Conservation (phyloP, 495 filamentous ascomycete genomes). For the Hyaloscypha finlandica region DNA sequence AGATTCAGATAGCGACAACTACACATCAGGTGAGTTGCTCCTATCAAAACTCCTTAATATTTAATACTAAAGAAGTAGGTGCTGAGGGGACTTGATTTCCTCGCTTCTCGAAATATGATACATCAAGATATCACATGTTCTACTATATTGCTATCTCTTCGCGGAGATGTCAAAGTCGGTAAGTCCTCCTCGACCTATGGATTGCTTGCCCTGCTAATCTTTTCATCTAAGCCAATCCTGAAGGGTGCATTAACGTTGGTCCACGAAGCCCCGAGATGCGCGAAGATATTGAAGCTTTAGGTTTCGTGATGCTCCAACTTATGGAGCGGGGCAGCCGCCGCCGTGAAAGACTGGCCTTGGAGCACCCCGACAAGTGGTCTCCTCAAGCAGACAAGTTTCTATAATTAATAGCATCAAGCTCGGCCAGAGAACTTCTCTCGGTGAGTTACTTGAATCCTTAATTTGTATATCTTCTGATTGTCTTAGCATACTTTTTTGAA, state of each 20-base stretch:
- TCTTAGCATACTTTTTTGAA: background rate
- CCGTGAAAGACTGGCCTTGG: conserved; percentile 7
- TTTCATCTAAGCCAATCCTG: background rate
- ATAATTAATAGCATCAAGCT: background rate
- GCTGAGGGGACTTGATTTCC: too few species aligned
- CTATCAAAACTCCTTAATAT: too few species aligned
- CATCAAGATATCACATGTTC: too few species aligned
- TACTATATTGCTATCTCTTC: too few species aligned
- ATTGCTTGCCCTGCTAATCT: background rate
- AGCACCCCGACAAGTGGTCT: background rate
- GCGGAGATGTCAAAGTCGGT: too few species aligned
- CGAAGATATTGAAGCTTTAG: conserved; percentile 13
- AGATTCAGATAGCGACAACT: too few species aligned
- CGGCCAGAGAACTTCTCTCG: background rate
- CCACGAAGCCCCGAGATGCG: background rate
- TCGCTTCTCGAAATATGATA: too few species aligned
- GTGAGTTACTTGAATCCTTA: background rate
- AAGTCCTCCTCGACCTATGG: too few species aligned
- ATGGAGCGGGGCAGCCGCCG: conserved; percentile 8
- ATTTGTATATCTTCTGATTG: background rate
- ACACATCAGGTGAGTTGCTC: too few species aligned
- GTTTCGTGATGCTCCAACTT: conserved; percentile 15
- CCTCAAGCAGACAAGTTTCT: background rate
- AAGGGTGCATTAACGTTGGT: too few species aligned
- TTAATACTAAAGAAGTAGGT: too few species aligned